Base-by-base conservation (phyloP, 2,329 filamentous ascomycete genomes). In the Fusarium sp. region DNA sequence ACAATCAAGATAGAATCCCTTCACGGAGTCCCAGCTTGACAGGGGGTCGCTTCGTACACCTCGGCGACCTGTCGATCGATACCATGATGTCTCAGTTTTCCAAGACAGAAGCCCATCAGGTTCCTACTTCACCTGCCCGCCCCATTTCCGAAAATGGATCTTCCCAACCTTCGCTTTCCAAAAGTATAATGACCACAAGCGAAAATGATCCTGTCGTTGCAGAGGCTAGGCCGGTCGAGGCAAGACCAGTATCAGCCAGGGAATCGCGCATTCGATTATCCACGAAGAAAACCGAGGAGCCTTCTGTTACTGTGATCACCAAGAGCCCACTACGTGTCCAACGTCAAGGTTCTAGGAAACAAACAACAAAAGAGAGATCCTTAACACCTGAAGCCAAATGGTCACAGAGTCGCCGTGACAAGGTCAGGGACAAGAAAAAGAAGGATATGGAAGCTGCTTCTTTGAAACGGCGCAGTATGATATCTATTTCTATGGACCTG, bases 341-440 rank as follows among this genome's bases (percentile, higher is more conserved):
- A 38, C 70, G 33, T 18, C 51, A 57, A 18, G 41, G 39, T 11
- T 55, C 61, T 38, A 54, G 24, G 26, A 65, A 56, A 36, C 44
- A 61, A 48, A 28, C 11, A 28, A 7, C 66, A 11, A 61, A 51
- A 51, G 61, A 56, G 36, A 15, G 48, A 47, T 22, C 54, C 65
- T 71, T 59, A 60, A 33, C 71, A 5, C 73, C 76, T 4, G 64
- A 73, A 11, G 63, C 68, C n/a, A 66, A 45, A 15, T 79, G 78
- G 20, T 61, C 75, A 10, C 75, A 78, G 36, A 83, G 76, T 45
- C 81, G 83, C 22, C 78, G 78, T 24, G 83, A 84, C 11, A 79
- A 78, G 50, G 84, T 85, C 10, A 81, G 80, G 28, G 81, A 83
- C 24, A 81, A 80, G 74, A 85, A 84, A 67, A 78, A 78, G 57